phyloP scores from a whole-genome alignment of 2,329 filamentous ascomycete genomes.

The Monilinia vaccinii-corymbosi region DNA sequence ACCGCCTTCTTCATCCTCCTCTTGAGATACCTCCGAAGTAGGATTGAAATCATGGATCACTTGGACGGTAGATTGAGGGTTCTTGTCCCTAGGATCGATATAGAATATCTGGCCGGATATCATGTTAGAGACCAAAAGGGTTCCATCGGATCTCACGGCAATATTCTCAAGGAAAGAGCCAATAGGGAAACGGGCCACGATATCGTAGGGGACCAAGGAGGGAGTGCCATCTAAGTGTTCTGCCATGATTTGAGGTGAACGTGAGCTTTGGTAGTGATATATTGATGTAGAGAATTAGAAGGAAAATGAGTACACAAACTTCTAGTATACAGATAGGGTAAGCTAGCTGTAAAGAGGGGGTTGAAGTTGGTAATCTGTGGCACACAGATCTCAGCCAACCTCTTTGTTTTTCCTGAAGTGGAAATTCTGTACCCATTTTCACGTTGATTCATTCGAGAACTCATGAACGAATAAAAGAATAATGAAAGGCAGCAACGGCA shows the following conservation, averaged over 20 bases:
- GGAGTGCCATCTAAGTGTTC: not conserved
- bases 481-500: not conserved
- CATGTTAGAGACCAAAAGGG: slow-evolving; percentile 34
- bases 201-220: not conserved
- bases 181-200: not conserved
- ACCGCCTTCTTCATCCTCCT: not conserved
- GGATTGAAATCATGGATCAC: not conserved
- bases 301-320: not conserved
- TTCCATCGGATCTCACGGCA: slow-evolving; percentile 40
- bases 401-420: not conserved
- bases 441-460: not conserved
- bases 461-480: not conserved
- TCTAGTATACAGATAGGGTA: not conserved
- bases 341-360: not conserved
- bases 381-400: not conserved
- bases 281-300: not conserved
- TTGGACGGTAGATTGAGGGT: not conserved
- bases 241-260: not conserved
- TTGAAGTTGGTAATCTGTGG: not conserved
- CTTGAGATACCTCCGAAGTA: not conserved
- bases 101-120: slow-evolving; percentile 17
- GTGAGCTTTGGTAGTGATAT: not conserved
- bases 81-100: slow-evolving; percentile 19
- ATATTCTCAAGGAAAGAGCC: slow-evolving; percentile 17
- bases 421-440: not conserved